These are phyloP conservation scores for Dalbergia oliveri DNA, from an alignment of 306 rosid genomes.

Conservation along the genomic window DNA sequence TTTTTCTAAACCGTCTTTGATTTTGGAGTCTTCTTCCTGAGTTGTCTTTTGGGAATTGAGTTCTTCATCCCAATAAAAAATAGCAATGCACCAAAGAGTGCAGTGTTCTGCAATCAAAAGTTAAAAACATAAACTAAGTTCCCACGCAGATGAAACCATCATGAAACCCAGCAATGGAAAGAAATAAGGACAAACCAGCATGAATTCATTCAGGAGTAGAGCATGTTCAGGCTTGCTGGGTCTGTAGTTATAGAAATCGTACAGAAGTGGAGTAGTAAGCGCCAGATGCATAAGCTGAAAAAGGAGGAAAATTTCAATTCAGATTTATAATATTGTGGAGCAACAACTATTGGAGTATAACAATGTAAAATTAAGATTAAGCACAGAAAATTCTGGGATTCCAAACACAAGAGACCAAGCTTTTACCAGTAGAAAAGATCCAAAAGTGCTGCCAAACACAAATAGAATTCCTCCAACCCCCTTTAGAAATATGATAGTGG, in stretches of 20 bases:
- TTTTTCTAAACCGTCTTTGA: constrained; percentile 62
- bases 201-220: constrained; percentile 61
- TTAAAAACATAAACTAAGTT: constrained; percentile 34
- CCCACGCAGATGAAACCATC: constrained; percentile 4
- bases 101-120: constrained; percentile 58
- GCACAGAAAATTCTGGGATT: neutral
- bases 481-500: constrained; percentile 57
- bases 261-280: constrained; percentile 65
- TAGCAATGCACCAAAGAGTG: constrained; percentile 81
- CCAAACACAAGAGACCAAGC: constrained; percentile 13
- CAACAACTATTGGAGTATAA: neutral
- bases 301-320: neutral
- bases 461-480: constrained; percentile 75
- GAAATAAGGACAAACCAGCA: constrained; percentile 66
- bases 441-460: constrained; percentile 67
- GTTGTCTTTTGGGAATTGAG: constrained; percentile 67
- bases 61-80: constrained; percentile 87
- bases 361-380: constrained; percentile 1
- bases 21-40: constrained; percentile 73
- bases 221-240: constrained; percentile 49
- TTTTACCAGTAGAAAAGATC: constrained; percentile 75
- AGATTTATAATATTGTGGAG: neutral
- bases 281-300: constrained; percentile 67
- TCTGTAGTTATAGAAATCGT: constrained; percentile 76
- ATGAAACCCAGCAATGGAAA: neutral